These are phyloP conservation scores for Gossypium schwendimanii DNA, from an alignment of 441 rosid species.

Conservation along the genomic window DNA sequence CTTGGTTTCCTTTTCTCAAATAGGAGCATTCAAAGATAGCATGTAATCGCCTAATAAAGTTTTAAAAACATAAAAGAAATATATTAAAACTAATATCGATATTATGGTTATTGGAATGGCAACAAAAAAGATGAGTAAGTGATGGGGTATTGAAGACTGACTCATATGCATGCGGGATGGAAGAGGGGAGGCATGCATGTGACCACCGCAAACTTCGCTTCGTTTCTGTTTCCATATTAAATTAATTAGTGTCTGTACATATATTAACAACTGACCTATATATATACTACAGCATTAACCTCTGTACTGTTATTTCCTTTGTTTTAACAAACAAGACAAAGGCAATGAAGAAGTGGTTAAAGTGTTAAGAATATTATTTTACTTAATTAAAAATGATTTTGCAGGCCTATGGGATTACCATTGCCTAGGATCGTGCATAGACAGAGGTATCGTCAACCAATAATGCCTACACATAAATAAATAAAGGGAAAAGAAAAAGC, in stretches of 20 bases:
- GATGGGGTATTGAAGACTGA: slow-evolving; percentile 7
- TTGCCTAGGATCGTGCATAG: slow-evolving; percentile 32
- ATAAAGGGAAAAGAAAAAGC: no score
- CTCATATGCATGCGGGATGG: slow-evolving; percentile 15
- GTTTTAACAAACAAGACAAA: background rate
- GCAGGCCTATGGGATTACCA: slow-evolving; percentile 23
- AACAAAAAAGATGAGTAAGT: no score
- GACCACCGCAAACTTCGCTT: slow-evolving; percentile 43
- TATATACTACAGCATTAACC: no score
- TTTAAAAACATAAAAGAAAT: no score
- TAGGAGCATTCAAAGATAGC: background rate
- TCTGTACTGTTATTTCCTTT: background rate
- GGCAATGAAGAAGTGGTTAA: background rate
- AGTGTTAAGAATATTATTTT: background rate
- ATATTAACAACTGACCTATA: background rate
- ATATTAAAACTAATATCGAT: no score
- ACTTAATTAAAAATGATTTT: slow-evolving; percentile 8
- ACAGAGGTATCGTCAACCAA: background rate
- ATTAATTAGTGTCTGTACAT: background rate
- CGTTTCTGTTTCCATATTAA: background rate
- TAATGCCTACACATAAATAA: background rate
- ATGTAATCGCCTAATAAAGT: no score
- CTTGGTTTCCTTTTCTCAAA: background rate
- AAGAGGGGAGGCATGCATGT: slow-evolving; percentile 27
- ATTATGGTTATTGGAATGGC: no score